Base-by-base conservation (phyloP, 352 stramenopile genomes). In the Phytophthora pisi region DNA sequence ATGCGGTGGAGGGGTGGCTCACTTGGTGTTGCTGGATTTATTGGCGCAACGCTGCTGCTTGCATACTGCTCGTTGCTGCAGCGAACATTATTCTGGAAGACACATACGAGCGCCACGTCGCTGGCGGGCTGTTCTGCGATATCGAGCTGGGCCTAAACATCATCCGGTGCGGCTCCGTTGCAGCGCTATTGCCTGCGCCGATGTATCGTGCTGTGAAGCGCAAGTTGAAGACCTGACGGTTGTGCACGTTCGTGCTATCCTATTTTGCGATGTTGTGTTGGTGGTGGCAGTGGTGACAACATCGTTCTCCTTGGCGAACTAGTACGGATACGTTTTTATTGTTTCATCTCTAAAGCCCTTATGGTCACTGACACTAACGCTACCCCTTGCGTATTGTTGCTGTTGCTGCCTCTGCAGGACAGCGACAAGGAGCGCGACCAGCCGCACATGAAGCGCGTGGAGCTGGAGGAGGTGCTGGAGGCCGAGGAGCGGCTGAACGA, bases 61-160 rank as follows among this genome's bases (percentile, higher is more conserved):
- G 42, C 42, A 49, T 49, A 26, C 43, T 58, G 3, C 0, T 38
- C 10, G 10, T 58, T 66, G n/a, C 9, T 61, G 40, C 63, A 96
- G 88, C 89, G 24, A 99, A 99, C 75, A 97, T 99, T 69, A 96
- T 99, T 53, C 75, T 99, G 23, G 90, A 99, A 75, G 93, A 98
- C 71, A 98, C 96, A 54, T 97, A 87, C 74, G 93, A 98, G 73
- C 88, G 93, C 65, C 85, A 96, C 60, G 84, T 96, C 36, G 84
- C 90, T 30, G 82, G 82, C 51, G 82, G 81, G 36, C 83, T 97
- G 61, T 99, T 98, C 75, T 96, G 95, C 42, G 97, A 99, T 66
- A 97, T 99, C 60, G 86, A 97, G 61, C 74, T 99, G 47, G 96
- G 96, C 26, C 75, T 99, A n/a, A 99, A 98, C 77, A 93, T 99